Base-by-base conservation (phyloP, 148 eudicot species). In the Pouteria glomerata region DNA sequence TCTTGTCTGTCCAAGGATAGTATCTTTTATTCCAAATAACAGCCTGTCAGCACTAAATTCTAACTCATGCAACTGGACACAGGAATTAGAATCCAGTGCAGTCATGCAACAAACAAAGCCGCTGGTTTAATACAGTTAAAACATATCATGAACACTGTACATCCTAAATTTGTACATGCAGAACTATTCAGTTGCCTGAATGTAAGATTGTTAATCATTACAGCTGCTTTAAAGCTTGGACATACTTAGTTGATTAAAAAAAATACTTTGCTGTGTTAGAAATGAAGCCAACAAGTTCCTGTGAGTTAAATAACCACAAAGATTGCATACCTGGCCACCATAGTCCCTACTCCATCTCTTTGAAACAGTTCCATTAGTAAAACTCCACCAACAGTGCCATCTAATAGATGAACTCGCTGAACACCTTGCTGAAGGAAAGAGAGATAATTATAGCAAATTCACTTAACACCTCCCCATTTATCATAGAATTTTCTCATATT, bases 341-440 rank as follows among this genome's bases (percentile, higher is more conserved):
- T 94, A 2, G 97, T 94, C 72, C 98, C 98, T 34, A 86, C 96
- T 77, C 98, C 98, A 62, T 88, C 97, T 81, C 97, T 87, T 73
- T 87, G 96, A 78, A 87, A 94, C 79, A 94, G 77, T 84, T 94
- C 98, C 74, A 86, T 69, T 63, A 94, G 73, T 70, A 94, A 68
- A 76, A 94, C 96, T 69, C 97, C 98, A 60, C 83, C 91, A 57
- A 79, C 70, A 61, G 93, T 94, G 47, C 98, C 98, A 84, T 94
- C 97, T 69, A 94, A 69, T 7, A 94, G 73, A 79, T 94, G 98
- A 63, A 94, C 98, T 82, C 98, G 87, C 77, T 89, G 93, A 64
- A 94, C 98, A 39, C 98, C 97, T 59, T 97, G 96, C 98, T 94
- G 90, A 64, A 70, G 44, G 59, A 71, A 69, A 55, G 52, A 35